Base-by-base conservation (phyloP, 2,329 filamentous ascomycete species). In the Huntiella moniliformis region DNA sequence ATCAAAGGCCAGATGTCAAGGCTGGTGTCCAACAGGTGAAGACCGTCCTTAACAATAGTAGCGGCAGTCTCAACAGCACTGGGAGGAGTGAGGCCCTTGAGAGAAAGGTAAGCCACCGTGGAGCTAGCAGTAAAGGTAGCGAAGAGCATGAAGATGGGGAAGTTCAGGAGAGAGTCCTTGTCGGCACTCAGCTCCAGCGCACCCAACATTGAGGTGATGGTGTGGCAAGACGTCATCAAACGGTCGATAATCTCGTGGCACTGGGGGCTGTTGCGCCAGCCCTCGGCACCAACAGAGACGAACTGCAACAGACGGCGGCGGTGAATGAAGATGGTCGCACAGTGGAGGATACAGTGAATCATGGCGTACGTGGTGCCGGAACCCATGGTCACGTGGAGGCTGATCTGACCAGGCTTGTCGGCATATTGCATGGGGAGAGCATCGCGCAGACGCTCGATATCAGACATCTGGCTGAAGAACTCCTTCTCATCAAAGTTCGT, bases 61-160 rank as follows among this genome's bases (percentile, higher is more conserved):
- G 65, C 65, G 2, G 72, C 71, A 2, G 71, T 73, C 59, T 76
- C 71, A 35, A 68, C 67, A 17, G 70, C 68, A 50, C 70, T 71
- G 11, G 63, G 59, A 1, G 72, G 72, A 0, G 72, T 72, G 5
- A 77, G 57, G 7, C 71, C 71, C 60, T 75, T 76, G 39, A 77
- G 64, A n/a, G 71, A 73, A 28, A 77, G 63, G 57, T 74, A 77
- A 10, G 73, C 73, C 1, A 75, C 68, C 1, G 73, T 76, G 2
- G 72, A 72, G 50, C 71, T 71, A 2, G 72, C 70, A 0, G 71
- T 75, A 51, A 77, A 77, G 43, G 71, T 68, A 0, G 72, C 71
- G 56, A 77, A 77, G 10, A 76, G 62, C 73, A 77, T 76, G 51
- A 74, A 73, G 46, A 77, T 71, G 34, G 73, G 73, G 58, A 75